Conservation (phyloP, 2,329 filamentous ascomycete species). For the Aspergillus versicolor region DNA sequence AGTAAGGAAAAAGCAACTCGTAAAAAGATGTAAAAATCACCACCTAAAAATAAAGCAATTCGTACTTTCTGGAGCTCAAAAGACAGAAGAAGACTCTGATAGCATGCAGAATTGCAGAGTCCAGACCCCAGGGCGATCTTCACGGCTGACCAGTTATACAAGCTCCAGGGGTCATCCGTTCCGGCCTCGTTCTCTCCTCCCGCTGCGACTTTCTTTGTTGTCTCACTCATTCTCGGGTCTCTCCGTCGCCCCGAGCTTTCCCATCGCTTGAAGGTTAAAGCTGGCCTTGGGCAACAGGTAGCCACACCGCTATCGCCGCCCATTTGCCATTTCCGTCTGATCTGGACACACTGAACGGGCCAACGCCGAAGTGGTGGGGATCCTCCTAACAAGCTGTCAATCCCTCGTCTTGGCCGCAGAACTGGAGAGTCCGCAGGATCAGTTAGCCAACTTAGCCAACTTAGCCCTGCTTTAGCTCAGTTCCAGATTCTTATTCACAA, state of each 20-base stretch:
- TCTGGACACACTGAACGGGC: constrained; percentile 8
- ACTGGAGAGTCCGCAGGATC: constrained; percentile 1
- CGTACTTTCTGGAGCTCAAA: background rate
- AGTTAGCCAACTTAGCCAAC: constrained; percentile 11
- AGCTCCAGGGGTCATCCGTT: constrained; percentile 2
- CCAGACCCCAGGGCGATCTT: background rate
- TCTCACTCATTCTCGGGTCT: background rate
- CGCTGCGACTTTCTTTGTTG: background rate
- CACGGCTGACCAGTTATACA: background rate
- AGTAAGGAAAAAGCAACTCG: background rate
- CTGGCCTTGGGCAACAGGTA: background rate
- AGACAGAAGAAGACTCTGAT: background rate
- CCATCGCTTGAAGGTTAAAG: background rate
- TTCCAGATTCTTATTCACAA: constrained; percentile 5
- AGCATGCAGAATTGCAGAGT: constrained; percentile 4
- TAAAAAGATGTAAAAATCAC: background rate
- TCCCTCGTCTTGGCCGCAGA: constrained; percentile 12
- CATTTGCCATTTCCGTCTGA: background rate
- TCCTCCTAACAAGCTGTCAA: constrained; percentile 21
- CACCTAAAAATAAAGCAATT: background rate
- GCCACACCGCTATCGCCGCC: background rate
- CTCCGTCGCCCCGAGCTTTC: background rate
- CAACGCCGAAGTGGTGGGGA: constrained; percentile 24
- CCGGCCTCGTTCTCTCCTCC: background rate
- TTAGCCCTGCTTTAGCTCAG: constrained; percentile 10